Evolutionary conservation across 108 stramenopile genomes (phyloP), one percentile per base, ranked within the genome.

Genomic region (Fragilariopsis cylindrus): DNA sequence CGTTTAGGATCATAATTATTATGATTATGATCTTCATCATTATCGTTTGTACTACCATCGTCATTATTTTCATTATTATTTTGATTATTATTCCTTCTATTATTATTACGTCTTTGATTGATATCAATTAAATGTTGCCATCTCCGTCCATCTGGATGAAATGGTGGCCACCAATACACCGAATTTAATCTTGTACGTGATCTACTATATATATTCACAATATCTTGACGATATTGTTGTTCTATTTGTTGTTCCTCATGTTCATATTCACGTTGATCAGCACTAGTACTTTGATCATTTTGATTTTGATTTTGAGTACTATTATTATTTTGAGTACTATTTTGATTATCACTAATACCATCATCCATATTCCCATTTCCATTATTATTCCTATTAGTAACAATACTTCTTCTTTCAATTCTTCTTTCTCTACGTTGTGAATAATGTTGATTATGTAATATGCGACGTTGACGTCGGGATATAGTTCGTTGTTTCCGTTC

Each of bases 151-250:
- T 63, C 62, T 42, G 62, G 62, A 63, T n/a, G 5, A n/a, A 44
- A 8, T 11, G 62, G 62, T 4, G 62, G 62, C 62, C 62, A 63
- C 62, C 62, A 63, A 41, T 43, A 63, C 8, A 63, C 62, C 8
- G 42, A n/a, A 43, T 43, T 44, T 44, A 63, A n/a, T 15, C 6
- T 0, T 0, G 15, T 9, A 19, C 55, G 7, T n/a, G 40, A 7
- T 43, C 62, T 44, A 11, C 60, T 7, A 4, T 12, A 60, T 0
- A 21, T 30, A 4, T 11, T 21, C 0, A 11, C 12, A 18, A 12
- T 21, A 5, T 18, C 21, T 5, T 4, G 19, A 18, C 11, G 21
- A 60, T 30, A 16, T 30, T 30, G 30, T 30, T 30, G 30, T 30
- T 30, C 30, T 30, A 30, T 30, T 30, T 30, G 30, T 30, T 30